Percentiles rank a stretch among this genome's conserved stretches.
phyloP scores from a whole-genome alignment of 495 filamentous ascomycete genomes.

The Neurospora sp. region DNA sequence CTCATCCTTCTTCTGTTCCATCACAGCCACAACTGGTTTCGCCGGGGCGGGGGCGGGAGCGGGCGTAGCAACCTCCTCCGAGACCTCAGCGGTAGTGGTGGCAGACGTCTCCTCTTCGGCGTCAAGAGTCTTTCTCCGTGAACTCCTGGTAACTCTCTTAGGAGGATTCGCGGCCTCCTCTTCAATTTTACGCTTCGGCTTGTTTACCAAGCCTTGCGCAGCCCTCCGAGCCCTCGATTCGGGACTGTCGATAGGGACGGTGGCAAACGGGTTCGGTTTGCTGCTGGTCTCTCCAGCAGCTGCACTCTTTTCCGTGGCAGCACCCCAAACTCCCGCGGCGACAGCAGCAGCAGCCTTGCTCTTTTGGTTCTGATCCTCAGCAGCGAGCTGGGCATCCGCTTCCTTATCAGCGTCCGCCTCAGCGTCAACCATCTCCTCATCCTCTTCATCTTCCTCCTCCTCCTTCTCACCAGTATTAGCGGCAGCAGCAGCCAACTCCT shows the following conservation, averaged over 20 bases:
- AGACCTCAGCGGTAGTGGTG: neutral
- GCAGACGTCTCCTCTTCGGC: neutral
- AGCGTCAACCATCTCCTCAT: neutral
- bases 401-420: slow-evolving; percentile 12
- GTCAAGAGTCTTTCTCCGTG: slow-evolving; percentile 18
- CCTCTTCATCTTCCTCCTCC: neutral
- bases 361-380: neutral
- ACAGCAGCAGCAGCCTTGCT: neutral
- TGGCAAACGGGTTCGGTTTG: slow-evolving; percentile 9
- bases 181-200: slow-evolving; percentile 22
- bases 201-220: too few relatives aligned
- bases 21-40: neutral
- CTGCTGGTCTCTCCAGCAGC: neutral
- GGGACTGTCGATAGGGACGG: neutral
- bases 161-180: neutral
- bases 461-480: neutral
- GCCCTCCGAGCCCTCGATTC: neutral
- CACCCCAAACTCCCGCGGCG: neutral
- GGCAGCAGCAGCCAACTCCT: neutral
- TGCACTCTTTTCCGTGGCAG: neutral
- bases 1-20: slow-evolving; percentile 7
- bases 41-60: neutral
- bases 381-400: neutral
- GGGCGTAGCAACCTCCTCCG: slow-evolving; percentile 42
- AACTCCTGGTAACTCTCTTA: neutral